Evolutionary conservation across 2,329 filamentous ascomycete species (phyloP).

Genomic region (Penicillium decumbens): DNA sequence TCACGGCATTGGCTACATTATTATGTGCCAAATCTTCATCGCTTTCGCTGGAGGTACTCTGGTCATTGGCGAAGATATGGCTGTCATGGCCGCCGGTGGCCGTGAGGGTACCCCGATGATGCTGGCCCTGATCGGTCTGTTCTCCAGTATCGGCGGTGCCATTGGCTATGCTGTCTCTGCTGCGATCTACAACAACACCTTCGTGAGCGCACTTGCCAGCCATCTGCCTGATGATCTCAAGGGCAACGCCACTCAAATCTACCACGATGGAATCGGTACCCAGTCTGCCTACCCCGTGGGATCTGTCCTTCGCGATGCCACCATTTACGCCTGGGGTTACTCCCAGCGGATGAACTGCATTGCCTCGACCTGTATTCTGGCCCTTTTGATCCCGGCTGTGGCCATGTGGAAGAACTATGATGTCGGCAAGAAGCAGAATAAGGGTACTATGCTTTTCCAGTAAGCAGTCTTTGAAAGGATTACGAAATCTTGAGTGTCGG

Average conservation of each 20-base stretch:
- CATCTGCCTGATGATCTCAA: conserved; percentile 16
- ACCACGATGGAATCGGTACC: conserved; percentile 10
- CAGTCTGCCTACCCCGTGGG: conserved; percentile 15
- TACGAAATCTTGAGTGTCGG: neutral
- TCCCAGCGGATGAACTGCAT: conserved; percentile 20
- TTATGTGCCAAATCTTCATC: conserved; percentile 23
- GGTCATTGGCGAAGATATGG: conserved; percentile 21
- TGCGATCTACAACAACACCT: conserved; percentile 23
- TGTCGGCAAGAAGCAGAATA: conserved; percentile 21
- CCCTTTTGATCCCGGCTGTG: conserved; percentile 15
- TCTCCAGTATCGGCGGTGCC: conserved; percentile 20
- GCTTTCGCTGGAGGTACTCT: conserved; percentile 20
- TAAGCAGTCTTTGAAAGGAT: neutral
- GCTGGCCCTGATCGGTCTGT: conserved; percentile 20
- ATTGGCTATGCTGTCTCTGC: conserved; percentile 23
- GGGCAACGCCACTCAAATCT: conserved; percentile 16
- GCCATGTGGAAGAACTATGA: conserved; percentile 21
- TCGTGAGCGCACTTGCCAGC: conserved; percentile 15
- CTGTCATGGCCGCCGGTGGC: conserved; percentile 20
- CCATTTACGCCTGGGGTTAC: conserved; percentile 16
- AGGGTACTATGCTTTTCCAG: conserved; percentile 17
- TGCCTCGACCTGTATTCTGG: conserved; percentile 17
- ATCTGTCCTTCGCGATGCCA: conserved; percentile 12
- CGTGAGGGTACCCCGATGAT: conserved; percentile 23
- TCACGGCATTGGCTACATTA: conserved; percentile 15